phyloP scores from a whole-genome alignment of 2,329 filamentous ascomycete species.

The Claviceps fusiformis region DNA sequence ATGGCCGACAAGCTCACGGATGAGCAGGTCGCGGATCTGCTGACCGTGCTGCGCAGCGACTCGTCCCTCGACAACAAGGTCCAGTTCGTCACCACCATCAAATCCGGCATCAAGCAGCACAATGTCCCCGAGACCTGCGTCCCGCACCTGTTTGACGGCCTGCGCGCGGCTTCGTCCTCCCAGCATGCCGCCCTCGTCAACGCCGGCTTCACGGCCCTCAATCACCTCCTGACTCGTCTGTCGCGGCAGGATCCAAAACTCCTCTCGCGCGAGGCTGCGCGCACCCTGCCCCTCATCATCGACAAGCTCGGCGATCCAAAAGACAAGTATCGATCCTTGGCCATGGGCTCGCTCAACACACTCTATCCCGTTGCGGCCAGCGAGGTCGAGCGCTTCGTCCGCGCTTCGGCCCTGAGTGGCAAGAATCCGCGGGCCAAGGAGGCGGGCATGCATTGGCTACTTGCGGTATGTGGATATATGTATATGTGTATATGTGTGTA shows the following conservation, averaged over 20 bases:
- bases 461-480: slow-evolving; percentile 40
- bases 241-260: slow-evolving; percentile 71
- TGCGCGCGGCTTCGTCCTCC: slow-evolving; percentile 61
- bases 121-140: slow-evolving; percentile 69
- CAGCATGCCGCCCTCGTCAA: slow-evolving; percentile 67
- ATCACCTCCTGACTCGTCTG: slow-evolving; percentile 75
- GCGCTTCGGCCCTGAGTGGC: slow-evolving; percentile 63
- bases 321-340: slow-evolving; percentile 67
- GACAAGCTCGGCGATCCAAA: slow-evolving; percentile 82
- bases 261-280: slow-evolving; percentile 54
- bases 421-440: slow-evolving; percentile 80
- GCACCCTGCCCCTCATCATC: slow-evolving; percentile 60
- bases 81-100: slow-evolving; percentile 57
- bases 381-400: slow-evolving; percentile 70
- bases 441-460: slow-evolving; percentile 70
- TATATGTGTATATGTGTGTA: no score
- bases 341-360: slow-evolving; percentile 62
- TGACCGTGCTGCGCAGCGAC: slow-evolving; percentile 43
- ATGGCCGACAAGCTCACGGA: slow-evolving; percentile 48
- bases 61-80: slow-evolving; percentile 58
- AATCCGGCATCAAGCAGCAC: slow-evolving; percentile 84
- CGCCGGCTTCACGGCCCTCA: slow-evolving; percentile 75
- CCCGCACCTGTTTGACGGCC: slow-evolving; percentile 64
- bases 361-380: slow-evolving; percentile 55
- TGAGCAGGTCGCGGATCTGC: slow-evolving; percentile 41